phyloP scores from a whole-genome alignment of 192 early-diverging fungal genomes.

The Paraglomus brasilianum region DNA sequence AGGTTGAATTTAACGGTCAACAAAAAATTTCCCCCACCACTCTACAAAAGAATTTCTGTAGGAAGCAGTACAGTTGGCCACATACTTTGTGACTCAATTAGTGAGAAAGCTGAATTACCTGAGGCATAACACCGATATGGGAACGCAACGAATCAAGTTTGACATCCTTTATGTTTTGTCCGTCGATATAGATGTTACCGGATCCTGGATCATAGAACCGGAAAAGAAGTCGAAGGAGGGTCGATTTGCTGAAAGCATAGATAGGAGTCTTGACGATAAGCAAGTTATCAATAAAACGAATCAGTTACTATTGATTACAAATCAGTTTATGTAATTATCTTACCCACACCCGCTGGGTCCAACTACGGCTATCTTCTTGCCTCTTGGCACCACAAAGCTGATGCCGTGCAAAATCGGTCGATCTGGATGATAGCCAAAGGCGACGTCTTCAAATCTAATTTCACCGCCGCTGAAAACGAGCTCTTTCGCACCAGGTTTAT shows the following conservation, averaged over 20 bases:
- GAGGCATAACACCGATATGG: constrained; percentile 85
- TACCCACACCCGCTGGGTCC: constrained; percentile 92
- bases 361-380: constrained; percentile 87
- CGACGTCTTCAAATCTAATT: constrained; percentile 84
- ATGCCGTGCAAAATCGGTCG: constrained; percentile 61
- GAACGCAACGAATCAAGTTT: constrained; percentile 76
- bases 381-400: constrained; percentile 80
- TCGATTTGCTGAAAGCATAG: constrained; percentile 72
- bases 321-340: constrained; percentile 35
- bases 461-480: constrained; percentile 64
- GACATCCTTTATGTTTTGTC: constrained; percentile 77
- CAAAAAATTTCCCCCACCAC: constrained; percentile 1
- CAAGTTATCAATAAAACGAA: constrained; percentile 43
- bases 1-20: constrained; percentile 6
- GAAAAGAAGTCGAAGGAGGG: constrained; percentile 82
- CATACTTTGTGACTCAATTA: not conserved
- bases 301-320: constrained; percentile 35
- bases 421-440: constrained; percentile 83
- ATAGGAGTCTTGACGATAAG: constrained; percentile 47
- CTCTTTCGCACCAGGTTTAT: constrained; percentile 56
- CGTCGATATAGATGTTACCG: constrained; percentile 84
- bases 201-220: constrained; percentile 87
- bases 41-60: not conserved
- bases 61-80: not conserved
- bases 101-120: constrained; percentile 35